These are phyloP conservation scores for Neurospora cerealis DNA, from an alignment of 495 filamentous ascomycete species.

Conservation along the genomic window DNA sequence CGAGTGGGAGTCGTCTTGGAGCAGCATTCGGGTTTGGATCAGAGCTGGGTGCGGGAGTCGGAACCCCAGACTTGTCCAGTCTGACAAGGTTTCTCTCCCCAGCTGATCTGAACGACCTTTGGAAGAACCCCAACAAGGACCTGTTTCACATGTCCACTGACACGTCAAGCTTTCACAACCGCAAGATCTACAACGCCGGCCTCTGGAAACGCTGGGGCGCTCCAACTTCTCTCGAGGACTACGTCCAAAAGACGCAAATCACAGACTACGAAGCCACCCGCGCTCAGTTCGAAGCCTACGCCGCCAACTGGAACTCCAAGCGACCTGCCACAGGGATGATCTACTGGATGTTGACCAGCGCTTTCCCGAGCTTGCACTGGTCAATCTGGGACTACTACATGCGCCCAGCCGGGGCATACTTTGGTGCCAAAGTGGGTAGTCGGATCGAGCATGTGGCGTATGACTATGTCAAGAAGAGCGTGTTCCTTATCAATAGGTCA, in stretches of 20 bases:
- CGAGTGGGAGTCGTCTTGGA: constrained; percentile 29
- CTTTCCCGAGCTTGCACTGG: constrained; percentile 59
- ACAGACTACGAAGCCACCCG: constrained; percentile 56
- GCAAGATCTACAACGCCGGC: constrained; percentile 46
- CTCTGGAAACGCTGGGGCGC: constrained; percentile 44
- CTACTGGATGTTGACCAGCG: constrained; percentile 62
- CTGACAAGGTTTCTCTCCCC: constrained; percentile 44
- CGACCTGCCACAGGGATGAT: constrained; percentile 50
- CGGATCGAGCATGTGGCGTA: constrained; percentile 49
- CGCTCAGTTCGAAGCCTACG: constrained; percentile 49
- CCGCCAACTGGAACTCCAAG: constrained; percentile 37
- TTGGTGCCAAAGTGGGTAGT: constrained; percentile 45
- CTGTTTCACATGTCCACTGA: constrained; percentile 51
- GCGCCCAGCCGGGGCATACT: constrained; percentile 47
- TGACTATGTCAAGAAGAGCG: constrained; percentile 33
- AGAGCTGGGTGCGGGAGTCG: constrained; percentile 51
- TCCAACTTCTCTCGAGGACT: constrained; percentile 43
- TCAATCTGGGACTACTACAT: constrained; percentile 58
- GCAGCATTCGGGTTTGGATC: constrained; percentile 55
- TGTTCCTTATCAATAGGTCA: constrained; percentile 50
- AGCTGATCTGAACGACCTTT: constrained; percentile 42
- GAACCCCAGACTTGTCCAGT: constrained; percentile 47
- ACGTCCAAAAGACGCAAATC: constrained; percentile 37
- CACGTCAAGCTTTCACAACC: constrained; percentile 42
- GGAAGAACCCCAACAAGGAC: constrained; percentile 41